A percentile compares a stretch with the other conserved stretches of the same genome.
These are phyloP conservation scores for Fraxinus xanthoxyloides DNA, from an alignment of 305 asterid genomes.

Conservation along the genomic window DNA sequence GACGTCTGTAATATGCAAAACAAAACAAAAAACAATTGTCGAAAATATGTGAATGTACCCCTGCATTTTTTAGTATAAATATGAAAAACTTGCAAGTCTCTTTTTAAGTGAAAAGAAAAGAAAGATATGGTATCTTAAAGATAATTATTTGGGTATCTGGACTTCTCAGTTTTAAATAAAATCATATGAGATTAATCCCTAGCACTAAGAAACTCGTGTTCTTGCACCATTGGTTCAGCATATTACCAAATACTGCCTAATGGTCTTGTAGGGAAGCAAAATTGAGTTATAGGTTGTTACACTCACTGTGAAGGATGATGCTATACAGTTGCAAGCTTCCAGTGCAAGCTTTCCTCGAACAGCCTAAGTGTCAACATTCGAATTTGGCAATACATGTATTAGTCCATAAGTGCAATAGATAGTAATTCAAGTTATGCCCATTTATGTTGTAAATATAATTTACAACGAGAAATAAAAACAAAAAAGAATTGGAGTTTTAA, in stretches of 20 bases:
- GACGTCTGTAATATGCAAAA: slow-evolving; percentile 34
- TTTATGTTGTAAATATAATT: neutral
- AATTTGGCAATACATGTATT: slow-evolving; percentile 5
- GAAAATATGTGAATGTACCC: neutral
- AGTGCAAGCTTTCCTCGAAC: slow-evolving; percentile 69
- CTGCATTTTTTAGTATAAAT: neutral
- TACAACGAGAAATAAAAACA: slow-evolving; percentile 1
- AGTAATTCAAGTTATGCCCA: neutral
- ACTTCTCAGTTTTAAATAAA: neutral
- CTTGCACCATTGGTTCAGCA: neutral
- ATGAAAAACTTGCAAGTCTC: neutral
- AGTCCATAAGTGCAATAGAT: slow-evolving; percentile 8
- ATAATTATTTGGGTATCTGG: neutral
- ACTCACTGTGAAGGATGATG: slow-evolving; percentile 65
- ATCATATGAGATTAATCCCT: neutral
- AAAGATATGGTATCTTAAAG: neutral
- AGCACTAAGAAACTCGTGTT: neutral
- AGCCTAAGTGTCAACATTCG: slow-evolving; percentile 42
- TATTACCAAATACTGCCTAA: neutral
- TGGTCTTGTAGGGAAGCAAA: neutral
- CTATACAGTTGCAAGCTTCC: slow-evolving; percentile 72
- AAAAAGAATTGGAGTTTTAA: neutral
- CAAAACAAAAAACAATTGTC: neutral
- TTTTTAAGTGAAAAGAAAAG: neutral
- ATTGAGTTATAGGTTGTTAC: neutral